These are phyloP conservation scores for Cichorium intybus DNA, from an alignment of 140 eudicot genomes.

Conservation along the genomic window DNA sequence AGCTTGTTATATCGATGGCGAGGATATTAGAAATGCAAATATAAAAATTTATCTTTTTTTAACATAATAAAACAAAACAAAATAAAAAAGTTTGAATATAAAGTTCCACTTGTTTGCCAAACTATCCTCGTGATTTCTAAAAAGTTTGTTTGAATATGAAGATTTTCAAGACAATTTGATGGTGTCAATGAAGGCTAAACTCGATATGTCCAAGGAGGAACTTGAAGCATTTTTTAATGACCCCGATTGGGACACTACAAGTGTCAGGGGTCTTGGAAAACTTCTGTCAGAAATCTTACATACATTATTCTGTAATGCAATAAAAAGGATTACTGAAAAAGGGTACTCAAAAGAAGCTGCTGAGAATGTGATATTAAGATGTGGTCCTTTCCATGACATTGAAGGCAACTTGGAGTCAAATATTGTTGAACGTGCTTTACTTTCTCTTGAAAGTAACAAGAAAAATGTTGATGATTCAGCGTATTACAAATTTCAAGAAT, in stretches of 20 bases:
- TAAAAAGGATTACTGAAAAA: constrained; percentile 35
- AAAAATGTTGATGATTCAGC: constrained; percentile 17
- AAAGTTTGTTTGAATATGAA: not conserved
- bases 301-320: constrained; percentile 28
- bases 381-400: constrained; percentile 33
- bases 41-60: too few relatives aligned
- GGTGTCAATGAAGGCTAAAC: not conserved
- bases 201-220: constrained; percentile 19
- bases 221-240: not conserved
- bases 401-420: constrained; percentile 39
- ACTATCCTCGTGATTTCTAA: not conserved
- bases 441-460: constrained; percentile 22
- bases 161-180: not conserved
- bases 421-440: constrained; percentile 43
- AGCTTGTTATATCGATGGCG: too few relatives aligned
- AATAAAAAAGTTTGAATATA: too few relatives aligned
- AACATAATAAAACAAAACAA: too few relatives aligned
- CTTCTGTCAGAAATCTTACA: constrained; percentile 25
- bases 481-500: constrained; percentile 29
- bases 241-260: constrained; percentile 43
- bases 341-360: constrained; percentile 48
- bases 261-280: constrained; percentile 28
- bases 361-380: constrained; percentile 32
- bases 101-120: not conserved
- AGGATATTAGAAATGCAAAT: too few relatives aligned